Percentiles rank a stretch among this genome's conserved stretches.
Conservation (phyloP, 805 yeast genomes). For the Candida pseudoglaebosa region DNA sequence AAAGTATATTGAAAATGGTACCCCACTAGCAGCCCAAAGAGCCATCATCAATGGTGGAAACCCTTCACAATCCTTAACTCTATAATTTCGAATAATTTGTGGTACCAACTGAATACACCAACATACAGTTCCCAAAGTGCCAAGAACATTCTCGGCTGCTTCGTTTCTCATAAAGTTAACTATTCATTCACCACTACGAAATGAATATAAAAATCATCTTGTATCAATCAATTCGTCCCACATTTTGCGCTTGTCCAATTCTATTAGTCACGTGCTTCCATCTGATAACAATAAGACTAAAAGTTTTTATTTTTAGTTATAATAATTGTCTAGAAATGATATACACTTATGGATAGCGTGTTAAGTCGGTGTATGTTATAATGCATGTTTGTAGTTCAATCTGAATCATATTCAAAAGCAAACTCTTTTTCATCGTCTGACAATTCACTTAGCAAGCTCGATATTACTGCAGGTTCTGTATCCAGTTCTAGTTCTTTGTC, state of each 20-base stretch:
- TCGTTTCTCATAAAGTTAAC: slow-evolving; percentile 21
- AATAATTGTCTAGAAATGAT: no score
- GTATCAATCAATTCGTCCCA: no score
- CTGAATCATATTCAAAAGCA: slow-evolving; percentile 41
- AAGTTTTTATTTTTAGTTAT: no score
- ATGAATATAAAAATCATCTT: no score
- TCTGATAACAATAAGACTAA: no score
- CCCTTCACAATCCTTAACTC: slow-evolving; percentile 77
- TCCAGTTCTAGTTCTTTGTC: neutral
- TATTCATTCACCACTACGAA: no score
- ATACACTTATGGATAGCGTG: no score
- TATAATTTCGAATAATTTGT: slow-evolving; percentile 72
- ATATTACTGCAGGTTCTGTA: neutral
- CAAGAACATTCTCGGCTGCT: slow-evolving; percentile 69
- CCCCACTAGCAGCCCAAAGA: slow-evolving; percentile 70
- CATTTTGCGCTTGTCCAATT: no score
- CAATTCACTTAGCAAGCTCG: slow-evolving; percentile 5
- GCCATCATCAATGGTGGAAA: slow-evolving; percentile 86
- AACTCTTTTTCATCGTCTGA: slow-evolving; percentile 28
- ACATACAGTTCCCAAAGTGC: slow-evolving; percentile 82
- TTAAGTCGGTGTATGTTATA: no score
- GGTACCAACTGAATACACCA: slow-evolving; percentile 94
- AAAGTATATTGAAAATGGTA: slow-evolving; percentile 86
- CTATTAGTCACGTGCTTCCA: neutral
- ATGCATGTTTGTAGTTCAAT: slow-evolving; percentile 6